Evolutionary conservation across 345 rosid species (phyloP), one percentile per base, ranked within the genome.

Genomic region (Pistacia vera): DNA sequence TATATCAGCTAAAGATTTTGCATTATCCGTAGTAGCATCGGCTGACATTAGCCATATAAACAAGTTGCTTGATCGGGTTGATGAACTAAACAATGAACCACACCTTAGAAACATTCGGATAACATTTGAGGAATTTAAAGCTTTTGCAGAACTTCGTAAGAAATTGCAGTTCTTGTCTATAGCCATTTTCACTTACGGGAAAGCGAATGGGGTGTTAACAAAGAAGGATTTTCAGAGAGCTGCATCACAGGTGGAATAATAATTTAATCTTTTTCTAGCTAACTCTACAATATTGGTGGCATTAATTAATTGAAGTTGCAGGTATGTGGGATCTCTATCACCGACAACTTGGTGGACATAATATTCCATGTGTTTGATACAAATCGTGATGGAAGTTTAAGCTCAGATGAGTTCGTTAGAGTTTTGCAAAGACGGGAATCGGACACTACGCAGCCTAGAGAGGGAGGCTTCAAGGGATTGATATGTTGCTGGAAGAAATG

Each of bases 191-290:
- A 88, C 92, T 62, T 86, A 80, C 20, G 93, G 97, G 14, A 82
- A 85, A 82, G 83, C 81, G 17, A 90, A 79, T 67, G 91, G 91
- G 63, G 72, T 81, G 72, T 77, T 91, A 73, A 84, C 90, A 3
- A 89, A 80, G 69, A 85, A 68, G 59, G 97, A 91, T 74, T 88
- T 91, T 80, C 88, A 91, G 66, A 80, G 93, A 83, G 93, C 93
- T 51, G 89, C 97, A 64, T 84, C 90, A 22, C 83, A 88, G 69
- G 95, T 90, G 81, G 25, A 46, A 5, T 38, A 9, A 3, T 4
- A 1, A 41, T 11, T 25, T 11, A 49, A 6, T 25, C 25, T 25
- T 25, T 25, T 25, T 1, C 11, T 14, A 11, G 7, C 9, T 8
- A 7, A 4, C 8, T 30, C 36, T 13, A 22, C 22, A 1, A 12